Percentiles rank a stretch among this genome's conserved stretches.
Evolutionary conservation across 2,329 filamentous ascomycete species (phyloP).

Genomic region (Ophiostoma montium): DNA sequence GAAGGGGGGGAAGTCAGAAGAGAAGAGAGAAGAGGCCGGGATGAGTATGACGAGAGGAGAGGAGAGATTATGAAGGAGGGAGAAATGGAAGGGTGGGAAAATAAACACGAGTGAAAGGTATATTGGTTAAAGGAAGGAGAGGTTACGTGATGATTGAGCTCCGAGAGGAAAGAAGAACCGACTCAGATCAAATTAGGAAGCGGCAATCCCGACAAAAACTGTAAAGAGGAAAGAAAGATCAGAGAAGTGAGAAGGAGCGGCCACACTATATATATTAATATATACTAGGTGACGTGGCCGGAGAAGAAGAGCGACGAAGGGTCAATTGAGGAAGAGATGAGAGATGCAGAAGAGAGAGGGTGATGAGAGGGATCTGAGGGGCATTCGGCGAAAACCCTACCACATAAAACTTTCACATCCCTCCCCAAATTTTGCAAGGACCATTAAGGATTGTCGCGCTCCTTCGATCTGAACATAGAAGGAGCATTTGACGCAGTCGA

Average conservation of each 20-base stretch:
- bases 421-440: too few species aligned
- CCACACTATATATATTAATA: not conserved
- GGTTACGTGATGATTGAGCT: not conserved
- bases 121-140: not conserved
- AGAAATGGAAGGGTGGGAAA: not conserved
- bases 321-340: not conserved
- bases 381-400: not conserved
- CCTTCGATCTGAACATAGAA: too few species aligned
- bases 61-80: not conserved
- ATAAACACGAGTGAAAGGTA: not conserved
- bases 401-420: too few species aligned
- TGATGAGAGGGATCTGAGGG: not conserved
- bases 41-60: not conserved
- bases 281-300: not conserved
- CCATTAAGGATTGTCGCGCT: too few species aligned
- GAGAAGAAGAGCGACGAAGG: not conserved
- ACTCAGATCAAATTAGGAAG: not conserved
- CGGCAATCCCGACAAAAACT: not conserved
- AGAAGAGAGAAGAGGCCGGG: not conserved
- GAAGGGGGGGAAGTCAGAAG: conserved; percentile 6
- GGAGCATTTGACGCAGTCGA: too few species aligned
- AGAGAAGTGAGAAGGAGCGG: not conserved
- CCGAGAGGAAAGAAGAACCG: not conserved
- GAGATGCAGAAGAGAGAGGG: not conserved
- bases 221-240: not conserved